These are phyloP conservation scores for Pseudonitzschia multiseries DNA, from an alignment of 108 stramenopile genomes.

Conservation along the genomic window DNA sequence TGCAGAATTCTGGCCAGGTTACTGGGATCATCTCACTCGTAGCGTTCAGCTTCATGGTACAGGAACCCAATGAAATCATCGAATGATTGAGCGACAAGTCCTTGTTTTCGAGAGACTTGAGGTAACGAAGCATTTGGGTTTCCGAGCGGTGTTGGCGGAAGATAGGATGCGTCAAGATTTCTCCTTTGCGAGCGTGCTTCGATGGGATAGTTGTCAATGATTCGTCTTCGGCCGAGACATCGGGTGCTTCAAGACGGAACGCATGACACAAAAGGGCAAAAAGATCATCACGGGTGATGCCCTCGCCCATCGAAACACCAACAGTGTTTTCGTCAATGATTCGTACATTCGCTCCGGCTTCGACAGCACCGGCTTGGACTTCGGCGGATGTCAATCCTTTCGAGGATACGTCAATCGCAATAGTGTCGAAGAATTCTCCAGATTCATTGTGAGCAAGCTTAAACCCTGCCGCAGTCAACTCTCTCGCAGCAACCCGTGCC, in stretches of 20 bases:
- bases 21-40: slow-evolving; percentile 98
- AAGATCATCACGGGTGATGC: slow-evolving; percentile 86
- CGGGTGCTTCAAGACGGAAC: slow-evolving; percentile 69
- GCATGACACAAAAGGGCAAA: slow-evolving; percentile 62
- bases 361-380: slow-evolving; percentile 75
- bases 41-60: slow-evolving; percentile 99
- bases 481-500: slow-evolving; percentile 79
- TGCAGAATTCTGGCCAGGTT: slow-evolving; percentile 95
- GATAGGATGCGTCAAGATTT: slow-evolving; percentile 93
- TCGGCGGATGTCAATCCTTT: slow-evolving; percentile 74
- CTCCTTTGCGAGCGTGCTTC: slow-evolving; percentile 63
- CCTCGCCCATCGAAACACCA: slow-evolving; percentile 94
- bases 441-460: slow-evolving; percentile 42
- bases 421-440: slow-evolving; percentile 92
- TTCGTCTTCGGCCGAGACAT: slow-evolving; percentile 64
- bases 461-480: slow-evolving; percentile 76
- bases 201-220: slow-evolving; percentile 65
- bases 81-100: slow-evolving; percentile 96
- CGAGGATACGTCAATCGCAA: slow-evolving; percentile 75
- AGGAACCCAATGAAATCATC: slow-evolving; percentile 99
- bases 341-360: slow-evolving; percentile 91
- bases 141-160: slow-evolving; percentile 96
- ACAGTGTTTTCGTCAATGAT: slow-evolving; percentile 86
- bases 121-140: slow-evolving; percentile 97
- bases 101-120: slow-evolving; percentile 94